Evolutionary conservation across 2,329 filamentous ascomycete genomes (phyloP), one percentile per base, ranked within the genome.

Genomic region (Massarina eburnea): DNA sequence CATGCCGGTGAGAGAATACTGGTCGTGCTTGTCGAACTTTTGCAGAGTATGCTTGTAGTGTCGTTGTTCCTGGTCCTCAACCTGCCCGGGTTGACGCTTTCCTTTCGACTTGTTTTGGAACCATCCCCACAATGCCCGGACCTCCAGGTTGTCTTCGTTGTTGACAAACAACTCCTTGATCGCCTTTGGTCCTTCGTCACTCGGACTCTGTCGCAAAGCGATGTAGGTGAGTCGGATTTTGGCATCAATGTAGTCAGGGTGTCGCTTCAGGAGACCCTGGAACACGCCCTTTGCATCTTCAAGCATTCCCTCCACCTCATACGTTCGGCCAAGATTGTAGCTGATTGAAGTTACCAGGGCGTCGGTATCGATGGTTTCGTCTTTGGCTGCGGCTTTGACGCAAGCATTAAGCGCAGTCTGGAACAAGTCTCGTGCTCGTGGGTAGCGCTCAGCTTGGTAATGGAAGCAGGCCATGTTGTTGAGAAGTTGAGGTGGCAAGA

Each of bases 381-480:
- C 86, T 59, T 83, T 86, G 59, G 90, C 85, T 37, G 84, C 83
- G 51, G 90, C 85, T 58, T 88, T 87, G 58, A 95, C 84, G 64
- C 91, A 96, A 14, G 92, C 89, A 52, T 86, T 87, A 43, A 99
- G 75, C 0, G 91, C 94, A n/a, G 88, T 85, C 68, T 99, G 89
- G 66, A 97, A 99, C 73, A 95, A 81, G 40, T 92, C 86, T 55
- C 89, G 86, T 18, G 94, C 91, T 50, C 83, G 78, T 17, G 86
- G 83, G 52, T 88, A 85, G 64, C 90, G 91, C 59, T 95, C 91
- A 2, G 84, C 80, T 65, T 96, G 91, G 57, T 90, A 96, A 57
- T 95, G 84, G 72, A 97, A 97, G 70, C 91, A 96, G 4, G 89
- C 94, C 66, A 97, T 95, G 67, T 99, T 99, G 77, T 97, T 99